Evolutionary conservation across 768 basidiomycete genomes (phyloP).

Genomic region (Boletus tylopilopsis): DNA sequence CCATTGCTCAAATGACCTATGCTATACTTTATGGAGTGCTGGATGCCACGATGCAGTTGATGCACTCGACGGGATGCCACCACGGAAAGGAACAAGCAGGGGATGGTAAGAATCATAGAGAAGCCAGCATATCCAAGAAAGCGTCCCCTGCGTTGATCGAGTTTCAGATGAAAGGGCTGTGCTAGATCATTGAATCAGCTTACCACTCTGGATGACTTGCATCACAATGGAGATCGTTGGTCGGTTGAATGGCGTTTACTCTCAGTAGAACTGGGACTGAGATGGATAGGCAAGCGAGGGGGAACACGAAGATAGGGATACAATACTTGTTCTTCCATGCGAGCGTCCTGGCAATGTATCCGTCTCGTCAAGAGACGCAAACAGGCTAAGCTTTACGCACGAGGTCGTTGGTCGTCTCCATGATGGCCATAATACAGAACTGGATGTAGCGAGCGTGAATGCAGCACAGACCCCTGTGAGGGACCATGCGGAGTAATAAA

Average conservation of each 20-base stretch:
- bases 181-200: slow-evolving; percentile 11
- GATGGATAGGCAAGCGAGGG: slow-evolving; percentile 40
- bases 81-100: slow-evolving; percentile 47
- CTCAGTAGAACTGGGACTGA: slow-evolving; percentile 43
- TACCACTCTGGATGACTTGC: slow-evolving; percentile 57
- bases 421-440: slow-evolving; percentile 38
- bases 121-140: slow-evolving; percentile 61
- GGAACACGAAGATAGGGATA: slow-evolving; percentile 46
- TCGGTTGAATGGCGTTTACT: slow-evolving; percentile 42
- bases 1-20: not conserved
- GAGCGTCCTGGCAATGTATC: slow-evolving; percentile 35
- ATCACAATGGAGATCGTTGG: slow-evolving; percentile 58
- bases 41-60: slow-evolving; percentile 22
- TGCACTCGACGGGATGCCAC: slow-evolving; percentile 13
- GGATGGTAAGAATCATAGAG: slow-evolving; percentile 48
- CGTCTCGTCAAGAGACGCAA: not conserved
- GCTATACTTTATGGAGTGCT: slow-evolving; percentile 4
- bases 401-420: slow-evolving; percentile 24
- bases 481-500: slow-evolving; percentile 41
- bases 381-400: slow-evolving; percentile 8
- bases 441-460: slow-evolving; percentile 46
- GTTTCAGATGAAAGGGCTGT: slow-evolving; percentile 1
- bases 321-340: slow-evolving; percentile 46
- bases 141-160: slow-evolving; percentile 45
- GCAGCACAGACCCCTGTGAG: slow-evolving; percentile 43